Base-by-base conservation (phyloP, 2,329 filamentous ascomycete genomes). In the Rhynchosporium graminicola region DNA sequence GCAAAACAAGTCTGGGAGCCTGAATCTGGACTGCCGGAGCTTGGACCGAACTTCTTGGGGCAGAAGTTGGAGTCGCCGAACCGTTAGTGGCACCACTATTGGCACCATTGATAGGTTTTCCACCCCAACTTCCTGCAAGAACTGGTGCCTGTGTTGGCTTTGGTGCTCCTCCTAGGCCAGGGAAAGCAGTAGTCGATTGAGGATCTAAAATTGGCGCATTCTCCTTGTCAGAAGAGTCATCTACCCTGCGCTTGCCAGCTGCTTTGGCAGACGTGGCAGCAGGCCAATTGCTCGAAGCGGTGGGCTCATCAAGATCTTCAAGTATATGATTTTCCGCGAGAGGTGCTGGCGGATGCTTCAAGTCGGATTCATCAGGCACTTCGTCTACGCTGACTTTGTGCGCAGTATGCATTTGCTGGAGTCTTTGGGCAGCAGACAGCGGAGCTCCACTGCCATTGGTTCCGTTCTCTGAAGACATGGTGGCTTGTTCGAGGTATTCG, bases 151-250 rank as follows among this genome's bases (percentile, higher is more conserved):
- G 77, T 40, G 86, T 80, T 77, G 86, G 80, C 76, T 86, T 87
- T 62, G 82, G 77, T 28, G 79, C 84, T 66, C 85, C 83, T 59
- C 93, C 94, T 52, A 99, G 85, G 70, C 93, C 88, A n/a, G 95
- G 95, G 82, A 99, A 99, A 63, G 91, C 81, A 77, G 98, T 93
- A 74, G 96, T 90, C 20, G 91, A 96, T 72, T 91, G 84, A 26
- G 91, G 93, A 76, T 98, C 91, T 65, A 97, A 79, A 58, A 81
- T 71, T 48, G 78, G 69, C 61, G 72, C 71, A 40, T 71, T 68
- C 50, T 74, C 70, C 57, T 75, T 76, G 38, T 20, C 51, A 38
- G 77, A 65, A 48, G 75, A 68, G 1, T 79, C 76, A 61, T 84
- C 80, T 42, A 80, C 81, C 74, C 87, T 88, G 74, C 89, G 86